These are phyloP conservation scores for Sporisorium exsertum DNA, from an alignment of 1,284 basidiomycete genomes.

Conservation along the genomic window DNA sequence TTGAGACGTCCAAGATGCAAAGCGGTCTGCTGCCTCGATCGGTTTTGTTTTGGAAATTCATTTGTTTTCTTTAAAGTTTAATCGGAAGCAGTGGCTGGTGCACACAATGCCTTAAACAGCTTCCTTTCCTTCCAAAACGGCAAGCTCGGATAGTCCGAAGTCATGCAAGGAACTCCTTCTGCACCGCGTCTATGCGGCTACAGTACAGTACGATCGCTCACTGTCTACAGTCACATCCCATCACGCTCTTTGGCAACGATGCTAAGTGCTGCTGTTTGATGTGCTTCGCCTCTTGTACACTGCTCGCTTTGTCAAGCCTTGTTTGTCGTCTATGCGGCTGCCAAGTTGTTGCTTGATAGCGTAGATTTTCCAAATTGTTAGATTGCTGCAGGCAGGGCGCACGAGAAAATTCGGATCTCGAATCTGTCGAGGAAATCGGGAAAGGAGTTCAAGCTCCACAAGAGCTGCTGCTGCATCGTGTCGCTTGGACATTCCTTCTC, in stretches of 20 bases:
- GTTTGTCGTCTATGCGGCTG: background rate
- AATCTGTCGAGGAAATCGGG: background rate
- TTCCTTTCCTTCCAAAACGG: background rate
- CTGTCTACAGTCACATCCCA: constrained; percentile 2
- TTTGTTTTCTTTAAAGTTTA: background rate
- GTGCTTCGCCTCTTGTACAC: too few species aligned
- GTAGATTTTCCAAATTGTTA: background rate
- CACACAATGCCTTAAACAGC: background rate
- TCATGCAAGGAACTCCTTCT: background rate
- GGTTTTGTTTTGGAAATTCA: background rate
- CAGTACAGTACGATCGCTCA: background rate
- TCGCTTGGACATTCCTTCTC: background rate
- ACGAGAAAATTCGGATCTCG: background rate
- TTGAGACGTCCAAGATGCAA: background rate
- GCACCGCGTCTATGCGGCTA: background rate
- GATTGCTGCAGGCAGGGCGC: background rate
- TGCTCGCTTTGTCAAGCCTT: background rate
- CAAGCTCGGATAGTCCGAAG: constrained; percentile 4
- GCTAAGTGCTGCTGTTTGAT: background rate
- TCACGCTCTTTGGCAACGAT: background rate
- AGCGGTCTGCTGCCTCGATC: background rate
- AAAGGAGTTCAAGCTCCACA: background rate
- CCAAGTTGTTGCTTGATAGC: background rate
- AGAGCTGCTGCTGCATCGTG: background rate
- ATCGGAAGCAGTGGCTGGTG: background rate